phyloP scores from a whole-genome alignment of 169 alveolate species.

The Blepharisma undulans region DNA sequence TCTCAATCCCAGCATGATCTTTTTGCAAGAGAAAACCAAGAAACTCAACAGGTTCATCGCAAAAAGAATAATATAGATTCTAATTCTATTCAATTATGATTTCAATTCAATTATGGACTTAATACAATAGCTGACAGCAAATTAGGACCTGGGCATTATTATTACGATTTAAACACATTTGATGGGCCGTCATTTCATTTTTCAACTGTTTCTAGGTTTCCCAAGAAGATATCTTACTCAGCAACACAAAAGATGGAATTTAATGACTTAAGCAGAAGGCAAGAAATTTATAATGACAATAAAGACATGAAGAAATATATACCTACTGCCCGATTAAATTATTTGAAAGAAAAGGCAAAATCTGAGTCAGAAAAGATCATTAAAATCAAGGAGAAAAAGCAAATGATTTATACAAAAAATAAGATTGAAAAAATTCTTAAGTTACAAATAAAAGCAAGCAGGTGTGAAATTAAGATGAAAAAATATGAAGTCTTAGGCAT shows the following conservation, averaged over 20 bases:
- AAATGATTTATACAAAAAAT: background rate
- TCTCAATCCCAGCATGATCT: background rate
- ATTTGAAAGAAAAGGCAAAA: background rate
- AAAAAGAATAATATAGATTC: background rate
- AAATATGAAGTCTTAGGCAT: background rate
- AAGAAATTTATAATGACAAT: background rate
- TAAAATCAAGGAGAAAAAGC: background rate
- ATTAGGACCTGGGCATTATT: background rate
- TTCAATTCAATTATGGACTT: background rate
- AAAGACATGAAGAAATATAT: background rate
- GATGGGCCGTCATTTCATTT: background rate
- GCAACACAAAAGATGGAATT: background rate
- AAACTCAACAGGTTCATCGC: background rate
- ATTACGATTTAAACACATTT: background rate
- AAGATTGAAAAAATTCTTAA: background rate
- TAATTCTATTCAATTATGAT: background rate
- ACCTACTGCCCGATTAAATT: background rate
- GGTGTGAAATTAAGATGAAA: background rate
- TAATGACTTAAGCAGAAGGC: background rate
- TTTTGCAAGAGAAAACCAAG: background rate
- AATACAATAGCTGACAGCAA: background rate
- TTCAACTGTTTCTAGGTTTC: background rate
- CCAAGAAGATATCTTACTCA: background rate
- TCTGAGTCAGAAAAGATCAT: background rate
- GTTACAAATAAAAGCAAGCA: background rate